Percentiles rank a stretch among this genome's conserved stretches.
Evolutionary conservation across 805 yeast species (phyloP).

Genomic region (Kluyveromyces dobzhanskii): DNA sequence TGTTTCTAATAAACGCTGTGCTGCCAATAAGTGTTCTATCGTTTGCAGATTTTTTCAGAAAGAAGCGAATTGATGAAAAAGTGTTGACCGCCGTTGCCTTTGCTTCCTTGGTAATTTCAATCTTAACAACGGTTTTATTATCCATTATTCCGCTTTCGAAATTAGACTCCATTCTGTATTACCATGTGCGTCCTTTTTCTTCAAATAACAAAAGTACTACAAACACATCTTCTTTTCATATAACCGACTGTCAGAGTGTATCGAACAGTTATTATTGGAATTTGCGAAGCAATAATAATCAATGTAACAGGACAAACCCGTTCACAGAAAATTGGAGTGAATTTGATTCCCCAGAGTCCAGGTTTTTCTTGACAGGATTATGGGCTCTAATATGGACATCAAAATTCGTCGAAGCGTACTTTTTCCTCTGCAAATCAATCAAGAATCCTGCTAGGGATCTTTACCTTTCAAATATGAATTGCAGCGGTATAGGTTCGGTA

Average conservation of each 20-base stretch:
- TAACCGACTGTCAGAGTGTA: not conserved
- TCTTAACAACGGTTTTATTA: conserved; percentile 40
- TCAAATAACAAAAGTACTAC: not conserved
- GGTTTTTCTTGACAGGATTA: conserved; percentile 38
- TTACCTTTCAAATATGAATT: conserved; percentile 36
- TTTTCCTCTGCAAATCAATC: conserved; percentile 54
- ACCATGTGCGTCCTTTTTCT: not conserved
- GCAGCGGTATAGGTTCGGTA: conserved; percentile 47
- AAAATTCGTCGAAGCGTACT: conserved; percentile 60
- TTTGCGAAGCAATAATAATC: conserved; percentile 34
- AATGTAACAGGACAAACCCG: conserved; percentile 30
- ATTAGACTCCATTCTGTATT: not conserved
- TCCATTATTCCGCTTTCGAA: conserved; percentile 40
- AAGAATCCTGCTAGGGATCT: conserved; percentile 58
- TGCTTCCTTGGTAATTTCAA: conserved; percentile 42
- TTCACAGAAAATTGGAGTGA: conserved; percentile 34
- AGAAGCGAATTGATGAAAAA: conserved; percentile 19
- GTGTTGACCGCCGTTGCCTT: conserved; percentile 35
- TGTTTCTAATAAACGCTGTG: conserved; percentile 36
- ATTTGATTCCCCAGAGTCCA: not conserved
- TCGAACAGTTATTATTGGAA: conserved; percentile 10
- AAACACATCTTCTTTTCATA: not conserved
- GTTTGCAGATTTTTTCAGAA: conserved; percentile 31
- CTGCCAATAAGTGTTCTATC: conserved; percentile 42
- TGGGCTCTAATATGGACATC: conserved; percentile 53